phyloP scores from a whole-genome alignment of 257 asterid species.

The Solanum arcanum region DNA sequence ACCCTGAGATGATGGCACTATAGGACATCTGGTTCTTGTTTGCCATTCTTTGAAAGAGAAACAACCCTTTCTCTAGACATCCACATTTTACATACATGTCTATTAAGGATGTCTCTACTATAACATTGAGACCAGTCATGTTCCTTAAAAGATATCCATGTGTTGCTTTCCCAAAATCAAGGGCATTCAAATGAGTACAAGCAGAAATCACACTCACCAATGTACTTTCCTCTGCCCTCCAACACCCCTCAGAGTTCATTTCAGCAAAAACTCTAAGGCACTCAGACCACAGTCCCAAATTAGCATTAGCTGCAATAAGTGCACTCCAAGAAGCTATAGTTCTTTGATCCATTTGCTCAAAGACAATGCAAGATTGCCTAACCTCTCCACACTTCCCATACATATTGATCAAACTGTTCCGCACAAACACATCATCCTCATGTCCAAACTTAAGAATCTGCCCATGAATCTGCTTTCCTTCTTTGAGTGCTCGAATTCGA shows the following conservation, averaged over 20 bases:
- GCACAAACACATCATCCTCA: conserved; percentile 50
- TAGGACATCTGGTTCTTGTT: conserved; percentile 45
- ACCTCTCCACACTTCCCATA: conserved; percentile 60
- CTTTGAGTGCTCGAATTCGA: conserved; percentile 11
- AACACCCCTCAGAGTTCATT: conserved; percentile 36
- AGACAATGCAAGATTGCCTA: conserved; percentile 26
- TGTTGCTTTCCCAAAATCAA: conserved; percentile 41
- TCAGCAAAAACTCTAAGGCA: conserved; percentile 36
- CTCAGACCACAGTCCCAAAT: conserved; percentile 45
- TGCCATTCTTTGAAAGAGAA: conserved; percentile 32
- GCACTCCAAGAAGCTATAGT: conserved; percentile 89
- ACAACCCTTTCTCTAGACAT: conserved; percentile 42
- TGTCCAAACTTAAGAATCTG: conserved; percentile 48
- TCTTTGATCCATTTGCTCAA: conserved; percentile 40
- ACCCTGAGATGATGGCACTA: conserved; percentile 56
- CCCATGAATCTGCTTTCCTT: conserved; percentile 68
- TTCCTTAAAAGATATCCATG: conserved; percentile 59
- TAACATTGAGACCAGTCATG: conserved; percentile 50
- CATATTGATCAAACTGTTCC: conserved; percentile 62
- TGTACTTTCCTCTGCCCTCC: conserved; percentile 73
- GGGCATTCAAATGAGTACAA: conserved; percentile 49
- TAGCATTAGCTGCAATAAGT: conserved; percentile 51
- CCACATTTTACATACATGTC: conserved; percentile 75
- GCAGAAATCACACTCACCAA: conserved; percentile 67
- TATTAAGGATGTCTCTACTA: conserved; percentile 45